Evolutionary conservation across 116 monocot species (phyloP).

Genomic region (Phalaenopsis hybrid): DNA sequence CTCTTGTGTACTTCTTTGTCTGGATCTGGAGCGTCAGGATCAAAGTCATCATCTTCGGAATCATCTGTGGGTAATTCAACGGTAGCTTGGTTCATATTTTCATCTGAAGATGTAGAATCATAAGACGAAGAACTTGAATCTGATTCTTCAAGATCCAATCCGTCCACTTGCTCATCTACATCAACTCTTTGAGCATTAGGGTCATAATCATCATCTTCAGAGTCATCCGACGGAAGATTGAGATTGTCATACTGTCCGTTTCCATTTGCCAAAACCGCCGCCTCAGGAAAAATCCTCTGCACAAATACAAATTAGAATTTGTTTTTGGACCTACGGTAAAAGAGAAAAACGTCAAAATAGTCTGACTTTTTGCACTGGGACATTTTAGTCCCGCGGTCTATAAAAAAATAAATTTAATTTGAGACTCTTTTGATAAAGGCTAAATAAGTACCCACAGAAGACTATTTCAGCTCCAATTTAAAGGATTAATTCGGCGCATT

Average conservation of each 20-base stretch:
- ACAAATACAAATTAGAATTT: slow-evolving; percentile 9
- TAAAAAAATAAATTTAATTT: too few relatives aligned
- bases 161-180: slow-evolving; percentile 25
- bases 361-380: too few relatives aligned
- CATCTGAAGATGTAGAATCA: slow-evolving; percentile 22
- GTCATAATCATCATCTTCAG: slow-evolving; percentile 66
- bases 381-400: too few relatives aligned
- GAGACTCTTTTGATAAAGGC: too few relatives aligned
- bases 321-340: slow-evolving; percentile 4
- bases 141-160: slow-evolving; percentile 43
- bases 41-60: slow-evolving; percentile 92
- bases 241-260: slow-evolving; percentile 37
- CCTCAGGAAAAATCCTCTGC: slow-evolving; percentile 97
- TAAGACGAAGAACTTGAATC: slow-evolving; percentile 45
- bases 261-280: slow-evolving; percentile 39
- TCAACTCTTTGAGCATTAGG: slow-evolving; percentile 26
- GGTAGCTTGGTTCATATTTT: slow-evolving; percentile 20
- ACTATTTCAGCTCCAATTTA: too few relatives aligned
- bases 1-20: slow-evolving; percentile 31
- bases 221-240: slow-evolving; percentile 70
- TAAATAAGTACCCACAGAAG: too few relatives aligned
- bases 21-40: slow-evolving; percentile 43
- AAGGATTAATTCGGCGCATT: too few relatives aligned
- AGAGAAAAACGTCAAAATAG: too few relatives aligned
- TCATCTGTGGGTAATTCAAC: slow-evolving; percentile 76